These are phyloP conservation scores for Monascus purpureus DNA, from an alignment of 495 filamentous ascomycete species.

Conservation along the genomic window DNA sequence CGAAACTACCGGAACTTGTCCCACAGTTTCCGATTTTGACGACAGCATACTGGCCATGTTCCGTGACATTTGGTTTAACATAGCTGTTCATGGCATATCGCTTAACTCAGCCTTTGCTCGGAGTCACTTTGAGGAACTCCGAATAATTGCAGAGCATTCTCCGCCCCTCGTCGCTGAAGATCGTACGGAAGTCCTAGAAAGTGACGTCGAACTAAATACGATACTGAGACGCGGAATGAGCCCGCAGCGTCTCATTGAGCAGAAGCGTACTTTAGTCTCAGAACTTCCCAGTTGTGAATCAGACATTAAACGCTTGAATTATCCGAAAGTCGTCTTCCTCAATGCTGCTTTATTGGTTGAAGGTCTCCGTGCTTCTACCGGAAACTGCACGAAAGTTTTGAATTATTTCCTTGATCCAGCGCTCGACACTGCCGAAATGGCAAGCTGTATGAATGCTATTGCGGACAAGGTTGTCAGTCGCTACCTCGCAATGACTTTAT, in stretches of 20 bases:
- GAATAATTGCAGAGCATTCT: constrained; percentile 70
- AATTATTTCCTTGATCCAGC: constrained; percentile 86
- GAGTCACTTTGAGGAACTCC: constrained; percentile 55
- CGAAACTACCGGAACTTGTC: constrained; percentile 16
- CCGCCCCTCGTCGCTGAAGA: constrained; percentile 73
- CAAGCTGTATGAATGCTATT: constrained; percentile 75
- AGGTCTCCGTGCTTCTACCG: constrained; percentile 63
- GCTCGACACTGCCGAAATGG: constrained; percentile 63
- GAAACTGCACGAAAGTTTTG: constrained; percentile 76
- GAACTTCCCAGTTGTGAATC: constrained; percentile 60
- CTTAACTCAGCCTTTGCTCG: constrained; percentile 52
- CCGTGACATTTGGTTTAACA: constrained; percentile 94
- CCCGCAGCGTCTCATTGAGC: constrained; percentile 58
- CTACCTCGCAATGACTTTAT: constrained; percentile 59
- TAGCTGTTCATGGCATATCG: constrained; percentile 85
- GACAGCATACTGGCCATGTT: constrained; percentile 53
- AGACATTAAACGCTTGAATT: constrained; percentile 66
- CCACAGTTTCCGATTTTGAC: constrained; percentile 31
- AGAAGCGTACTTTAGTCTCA: constrained; percentile 59
- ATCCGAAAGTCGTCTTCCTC: constrained; percentile 81
- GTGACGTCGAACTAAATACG: constrained; percentile 88
- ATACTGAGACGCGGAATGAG: constrained; percentile 72
- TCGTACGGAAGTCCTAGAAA: constrained; percentile 76
- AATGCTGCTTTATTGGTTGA: constrained; percentile 78
- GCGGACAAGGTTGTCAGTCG: constrained; percentile 55